Conservation (phyloP, 2,329 filamentous ascomycete genomes). For the Fusarium chaquense region DNA sequence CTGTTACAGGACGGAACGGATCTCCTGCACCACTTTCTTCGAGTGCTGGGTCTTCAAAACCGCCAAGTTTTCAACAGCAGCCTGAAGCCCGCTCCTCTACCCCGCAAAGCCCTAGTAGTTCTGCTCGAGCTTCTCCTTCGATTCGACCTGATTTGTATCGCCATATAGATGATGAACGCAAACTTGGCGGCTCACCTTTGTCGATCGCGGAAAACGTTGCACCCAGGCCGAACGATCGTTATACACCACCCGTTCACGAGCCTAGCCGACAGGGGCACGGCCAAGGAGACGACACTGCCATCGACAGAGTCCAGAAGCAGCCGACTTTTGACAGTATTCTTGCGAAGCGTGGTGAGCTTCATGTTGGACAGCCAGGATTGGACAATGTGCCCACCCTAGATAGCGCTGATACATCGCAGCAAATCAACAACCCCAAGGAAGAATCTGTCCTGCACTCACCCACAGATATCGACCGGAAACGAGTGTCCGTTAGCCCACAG, state of each 20-base stretch:
- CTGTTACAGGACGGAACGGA: conserved; percentile 28
- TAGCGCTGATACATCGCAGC: conserved; percentile 4
- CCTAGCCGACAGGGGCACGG: conserved; percentile 8
- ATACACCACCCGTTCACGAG: conserved; percentile 28
- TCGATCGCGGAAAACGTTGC: conserved; percentile 67
- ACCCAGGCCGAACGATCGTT: conserved; percentile 53
- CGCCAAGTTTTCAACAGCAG: conserved; percentile 36
- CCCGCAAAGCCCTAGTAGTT: conserved; percentile 41
- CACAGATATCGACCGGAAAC: conserved; percentile 40
- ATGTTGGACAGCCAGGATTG: not conserved
- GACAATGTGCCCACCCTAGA: conserved; percentile 10
- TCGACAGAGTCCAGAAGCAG: conserved; percentile 30
- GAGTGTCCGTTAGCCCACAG: conserved; percentile 66
- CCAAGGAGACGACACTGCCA: conserved; percentile 8
- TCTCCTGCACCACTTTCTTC: conserved; percentile 39
- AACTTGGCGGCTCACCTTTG: conserved; percentile 68
- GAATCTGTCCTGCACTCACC: conserved; percentile 26
- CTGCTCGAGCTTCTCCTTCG: conserved; percentile 68
- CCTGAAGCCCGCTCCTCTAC: conserved; percentile 44
- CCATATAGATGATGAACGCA: conserved; percentile 72
- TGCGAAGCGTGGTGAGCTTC: conserved; percentile 31
- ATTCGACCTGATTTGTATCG: conserved; percentile 83
- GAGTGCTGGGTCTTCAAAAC: conserved; percentile 29
- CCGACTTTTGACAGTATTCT: conserved; percentile 43
- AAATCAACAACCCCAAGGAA: conserved; percentile 7